Conservation (phyloP, 169 alveolate genomes). For the Ichthyophthirius multifiliis region DNA sequence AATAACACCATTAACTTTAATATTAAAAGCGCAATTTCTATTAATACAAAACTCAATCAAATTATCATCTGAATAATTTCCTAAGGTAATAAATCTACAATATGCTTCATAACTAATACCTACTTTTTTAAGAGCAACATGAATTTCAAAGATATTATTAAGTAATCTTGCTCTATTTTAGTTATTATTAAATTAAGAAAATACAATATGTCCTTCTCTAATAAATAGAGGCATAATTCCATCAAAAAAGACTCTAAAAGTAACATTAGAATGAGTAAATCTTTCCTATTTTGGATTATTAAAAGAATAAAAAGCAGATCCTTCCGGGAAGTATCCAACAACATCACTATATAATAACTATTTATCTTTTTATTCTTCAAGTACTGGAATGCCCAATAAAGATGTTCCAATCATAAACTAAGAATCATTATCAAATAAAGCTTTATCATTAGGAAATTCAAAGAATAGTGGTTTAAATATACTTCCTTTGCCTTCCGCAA, state of each 20-base stretch:
- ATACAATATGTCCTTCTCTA: slow-evolving; percentile 54
- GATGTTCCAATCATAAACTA: slow-evolving; percentile 71
- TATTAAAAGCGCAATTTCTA: background rate
- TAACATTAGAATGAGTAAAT: too few species aligned
- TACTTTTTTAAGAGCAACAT: background rate
- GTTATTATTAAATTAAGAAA: slow-evolving; percentile 1
- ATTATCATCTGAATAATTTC: slow-evolving; percentile 5
- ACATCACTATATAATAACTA: slow-evolving; percentile 32
- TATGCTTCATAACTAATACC: background rate
- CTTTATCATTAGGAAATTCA: slow-evolving; percentile 62
- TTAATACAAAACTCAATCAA: background rate
- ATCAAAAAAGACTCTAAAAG: slow-evolving; percentile 7
- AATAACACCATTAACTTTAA: background rate
- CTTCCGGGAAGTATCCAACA: background rate
- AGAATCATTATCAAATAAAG: slow-evolving; percentile 39
- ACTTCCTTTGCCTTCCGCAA: slow-evolving; percentile 41
- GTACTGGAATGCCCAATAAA: slow-evolving; percentile 27
- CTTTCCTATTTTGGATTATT: too few species aligned
- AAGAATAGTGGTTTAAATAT: slow-evolving; percentile 73
- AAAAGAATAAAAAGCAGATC: background rate
- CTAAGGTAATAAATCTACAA: background rate
- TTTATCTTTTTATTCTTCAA: slow-evolving; percentile 41
- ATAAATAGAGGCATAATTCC: slow-evolving; percentile 37
- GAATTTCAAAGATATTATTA: background rate
- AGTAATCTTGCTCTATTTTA: background rate